These are phyloP conservation scores for Eimeria maxima DNA, from an alignment of 169 alveolate species.

Conservation along the genomic window DNA sequence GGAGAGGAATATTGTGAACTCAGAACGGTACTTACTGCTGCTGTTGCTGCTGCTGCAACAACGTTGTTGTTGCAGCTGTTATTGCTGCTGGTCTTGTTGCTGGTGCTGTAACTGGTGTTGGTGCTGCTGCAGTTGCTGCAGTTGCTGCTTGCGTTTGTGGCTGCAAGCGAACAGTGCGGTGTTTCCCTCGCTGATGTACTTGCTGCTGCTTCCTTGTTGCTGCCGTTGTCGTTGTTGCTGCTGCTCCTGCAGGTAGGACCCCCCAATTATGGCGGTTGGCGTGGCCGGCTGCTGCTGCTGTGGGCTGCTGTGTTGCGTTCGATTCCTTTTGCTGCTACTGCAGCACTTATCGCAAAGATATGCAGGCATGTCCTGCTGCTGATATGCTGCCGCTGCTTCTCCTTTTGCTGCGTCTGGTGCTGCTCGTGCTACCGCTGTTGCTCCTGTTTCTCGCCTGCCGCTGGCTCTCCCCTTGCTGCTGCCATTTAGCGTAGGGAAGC, in stretches of 20 bases:
- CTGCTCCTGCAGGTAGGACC: too few species aligned
- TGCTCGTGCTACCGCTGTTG: constrained; percentile 13
- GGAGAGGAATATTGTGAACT: constrained; percentile 60
- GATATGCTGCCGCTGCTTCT: background rate
- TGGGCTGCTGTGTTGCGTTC: constrained; percentile 46
- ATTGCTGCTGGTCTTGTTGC: background rate
- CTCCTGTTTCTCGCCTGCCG: background rate
- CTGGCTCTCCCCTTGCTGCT: background rate
- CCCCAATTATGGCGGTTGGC: background rate
- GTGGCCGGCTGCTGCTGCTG: constrained; percentile 22
- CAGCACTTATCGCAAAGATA: background rate
- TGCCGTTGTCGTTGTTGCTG: too few species aligned
- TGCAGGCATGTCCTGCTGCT: constrained; percentile 69
- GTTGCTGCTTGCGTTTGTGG: constrained; percentile 16
- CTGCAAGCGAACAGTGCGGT: background rate
- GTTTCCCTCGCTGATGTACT: too few species aligned
- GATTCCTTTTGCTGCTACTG: constrained; percentile 52
- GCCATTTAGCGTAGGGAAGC: background rate
- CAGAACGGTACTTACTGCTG: constrained; percentile 17
- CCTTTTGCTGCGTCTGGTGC: too few species aligned
- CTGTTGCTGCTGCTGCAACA: constrained; percentile 17
- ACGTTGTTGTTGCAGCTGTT: background rate
- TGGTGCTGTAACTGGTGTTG: background rate
- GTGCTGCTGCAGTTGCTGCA: constrained; percentile 7
- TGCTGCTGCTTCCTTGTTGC: too few species aligned